phyloP scores from a whole-genome alignment of 2,329 filamentous ascomycete species.

The Colletotrichum siamense region DNA sequence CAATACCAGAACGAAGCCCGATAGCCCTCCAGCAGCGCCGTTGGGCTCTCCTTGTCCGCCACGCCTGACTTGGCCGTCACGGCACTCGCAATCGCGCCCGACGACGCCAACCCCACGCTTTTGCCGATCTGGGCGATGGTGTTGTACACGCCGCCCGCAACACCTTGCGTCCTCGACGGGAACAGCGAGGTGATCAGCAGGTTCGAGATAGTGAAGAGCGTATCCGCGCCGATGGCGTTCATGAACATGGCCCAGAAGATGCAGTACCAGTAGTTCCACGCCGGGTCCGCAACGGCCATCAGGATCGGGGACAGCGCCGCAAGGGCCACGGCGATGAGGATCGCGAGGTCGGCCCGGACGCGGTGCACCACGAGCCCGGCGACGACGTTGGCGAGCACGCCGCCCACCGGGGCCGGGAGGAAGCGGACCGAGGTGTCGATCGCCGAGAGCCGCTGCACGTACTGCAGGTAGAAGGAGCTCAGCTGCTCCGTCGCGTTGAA shows the following conservation, averaged over 20 bases:
- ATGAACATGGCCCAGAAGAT: conserved; percentile 40
- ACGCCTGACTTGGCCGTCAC: conserved; percentile 44
- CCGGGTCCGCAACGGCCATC: conserved; percentile 50
- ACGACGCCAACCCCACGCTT: conserved; percentile 55
- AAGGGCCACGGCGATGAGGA: conserved; percentile 38
- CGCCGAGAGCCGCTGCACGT: conserved; percentile 44
- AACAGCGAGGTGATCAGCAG: conserved; percentile 61
- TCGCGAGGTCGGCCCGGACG: conserved; percentile 30
- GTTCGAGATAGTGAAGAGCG: conserved; percentile 60
- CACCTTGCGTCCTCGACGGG: conserved; percentile 56
- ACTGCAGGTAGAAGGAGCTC: conserved; percentile 49
- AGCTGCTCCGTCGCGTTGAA: conserved; percentile 50
- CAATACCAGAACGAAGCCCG: conserved; percentile 59
- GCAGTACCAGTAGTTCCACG: conserved; percentile 49
- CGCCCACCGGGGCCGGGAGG: conserved; percentile 41
- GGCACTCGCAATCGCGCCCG: conserved; percentile 50
- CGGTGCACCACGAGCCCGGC: conserved; percentile 42
- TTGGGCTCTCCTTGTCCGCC: conserved; percentile 22
- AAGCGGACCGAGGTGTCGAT: conserved; percentile 46
- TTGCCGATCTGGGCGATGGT: conserved; percentile 63
- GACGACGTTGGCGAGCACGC: conserved; percentile 35
- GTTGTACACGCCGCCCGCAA: conserved; percentile 66
- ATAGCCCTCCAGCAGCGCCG: conserved; percentile 55
- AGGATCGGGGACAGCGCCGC: conserved; percentile 46
- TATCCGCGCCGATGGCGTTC: conserved; percentile 36